Percentiles rank a stretch among this genome's conserved stretches.
Evolutionary conservation across 306 rosid genomes (phyloP).

Genomic region (Sesbania bispinosa): DNA sequence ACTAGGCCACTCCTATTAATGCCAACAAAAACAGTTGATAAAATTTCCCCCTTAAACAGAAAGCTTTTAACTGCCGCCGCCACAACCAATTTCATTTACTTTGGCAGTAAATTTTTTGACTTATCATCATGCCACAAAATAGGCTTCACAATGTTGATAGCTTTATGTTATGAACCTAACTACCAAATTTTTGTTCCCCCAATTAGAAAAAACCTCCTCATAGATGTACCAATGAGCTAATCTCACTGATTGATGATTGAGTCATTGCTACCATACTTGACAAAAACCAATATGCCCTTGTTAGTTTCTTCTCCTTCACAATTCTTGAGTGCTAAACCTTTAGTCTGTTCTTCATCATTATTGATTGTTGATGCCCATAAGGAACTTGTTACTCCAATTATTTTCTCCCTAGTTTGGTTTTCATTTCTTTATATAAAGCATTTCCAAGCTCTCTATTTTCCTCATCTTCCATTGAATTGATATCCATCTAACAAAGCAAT

Average conservation of each 20-base stretch:
- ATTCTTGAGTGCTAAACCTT: constrained; percentile 4
- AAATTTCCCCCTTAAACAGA: no score
- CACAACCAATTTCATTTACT: no score
- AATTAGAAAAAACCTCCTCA: background rate
- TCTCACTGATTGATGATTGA: background rate
- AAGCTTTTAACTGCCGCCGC: no score
- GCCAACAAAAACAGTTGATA: no score
- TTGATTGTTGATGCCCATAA: constrained; percentile 43
- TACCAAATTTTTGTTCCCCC: background rate
- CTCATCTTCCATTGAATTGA: constrained; percentile 27
- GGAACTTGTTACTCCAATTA: constrained; percentile 35
- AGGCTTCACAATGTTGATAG: no score
- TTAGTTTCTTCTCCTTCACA: constrained; percentile 6
- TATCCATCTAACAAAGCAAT: background rate
- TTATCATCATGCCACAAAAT: no score
- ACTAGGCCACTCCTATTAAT: no score
- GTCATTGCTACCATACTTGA: constrained; percentile 19
- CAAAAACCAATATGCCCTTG: constrained; percentile 8
- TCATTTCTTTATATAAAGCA: constrained; percentile 46
- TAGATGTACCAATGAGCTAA: background rate
- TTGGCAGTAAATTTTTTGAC: no score
- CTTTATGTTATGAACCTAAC: no score
- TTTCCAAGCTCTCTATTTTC: background rate
- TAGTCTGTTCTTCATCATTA: background rate
- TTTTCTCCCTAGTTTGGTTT: constrained; percentile 4